These are phyloP conservation scores for Aureobasidium subglaciale DNA, from an alignment of 2,329 filamentous ascomycete genomes.

Conservation along the genomic window DNA sequence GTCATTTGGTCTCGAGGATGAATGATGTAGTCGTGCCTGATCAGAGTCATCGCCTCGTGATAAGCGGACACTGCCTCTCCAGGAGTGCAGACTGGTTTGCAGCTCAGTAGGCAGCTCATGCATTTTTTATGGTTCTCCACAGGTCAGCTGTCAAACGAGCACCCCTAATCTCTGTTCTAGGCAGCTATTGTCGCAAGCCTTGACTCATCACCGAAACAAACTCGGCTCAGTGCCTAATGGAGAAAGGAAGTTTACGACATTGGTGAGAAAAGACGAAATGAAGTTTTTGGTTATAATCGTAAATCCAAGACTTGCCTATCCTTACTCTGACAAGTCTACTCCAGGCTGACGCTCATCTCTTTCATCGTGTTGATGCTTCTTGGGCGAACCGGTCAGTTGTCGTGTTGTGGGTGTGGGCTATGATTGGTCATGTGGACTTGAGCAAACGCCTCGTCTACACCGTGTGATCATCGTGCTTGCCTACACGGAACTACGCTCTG, in stretches of 20 bases:
- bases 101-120: slow-evolving; percentile 28
- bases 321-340: not conserved
- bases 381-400: slow-evolving; percentile 2
- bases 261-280: not conserved
- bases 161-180: not conserved
- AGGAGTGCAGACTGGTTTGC: slow-evolving; percentile 24
- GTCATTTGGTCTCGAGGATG: slow-evolving; percentile 13
- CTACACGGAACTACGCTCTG: not conserved
- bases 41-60: slow-evolving; percentile 19
- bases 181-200: not conserved
- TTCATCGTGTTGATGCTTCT: not conserved
- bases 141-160: not conserved
- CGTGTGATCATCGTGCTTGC: slow-evolving; percentile 6
- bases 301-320: not conserved
- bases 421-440: slow-evolving; percentile 7
- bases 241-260: too few relatives aligned
- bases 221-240: not conserved
- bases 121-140: slow-evolving; percentile 19
- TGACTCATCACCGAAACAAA: not conserved
- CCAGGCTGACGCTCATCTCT: not conserved
- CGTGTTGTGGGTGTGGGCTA: slow-evolving; percentile 2
- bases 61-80: slow-evolving; percentile 23
- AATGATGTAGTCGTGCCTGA: slow-evolving; percentile 14
- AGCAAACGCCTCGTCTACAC: not conserved
- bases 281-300: not conserved